phyloP scores from a whole-genome alignment of 2,329 filamentous ascomycete species.

The Domatiomyces catenatus region DNA sequence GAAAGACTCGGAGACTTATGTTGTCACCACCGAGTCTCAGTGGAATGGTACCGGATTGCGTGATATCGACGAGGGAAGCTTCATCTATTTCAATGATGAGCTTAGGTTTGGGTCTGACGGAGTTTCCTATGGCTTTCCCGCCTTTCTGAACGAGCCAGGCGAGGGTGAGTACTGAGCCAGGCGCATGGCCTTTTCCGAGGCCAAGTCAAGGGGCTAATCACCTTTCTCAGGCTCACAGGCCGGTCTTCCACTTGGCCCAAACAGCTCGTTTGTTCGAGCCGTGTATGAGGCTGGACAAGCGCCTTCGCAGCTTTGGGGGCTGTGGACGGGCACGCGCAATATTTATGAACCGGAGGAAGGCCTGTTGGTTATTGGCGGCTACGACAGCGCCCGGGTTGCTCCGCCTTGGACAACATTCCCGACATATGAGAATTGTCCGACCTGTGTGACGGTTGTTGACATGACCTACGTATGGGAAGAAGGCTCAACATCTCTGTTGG shows the following conservation, averaged over 20 bases:
- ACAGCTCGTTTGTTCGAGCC: slow-evolving; percentile 10
- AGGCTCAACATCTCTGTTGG: slow-evolving; percentile 8
- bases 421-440: slow-evolving; percentile 7
- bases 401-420: slow-evolving; percentile 9
- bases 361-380: slow-evolving; percentile 13
- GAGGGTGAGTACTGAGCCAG: slow-evolving; percentile 6
- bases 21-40: slow-evolving; percentile 7
- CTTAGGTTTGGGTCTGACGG: slow-evolving; percentile 10
- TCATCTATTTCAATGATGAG: slow-evolving; percentile 13
- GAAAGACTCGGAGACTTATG: slow-evolving; percentile 6
- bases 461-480: slow-evolving; percentile 7
- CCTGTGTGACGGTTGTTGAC: slow-evolving; percentile 9
- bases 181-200: background rate
- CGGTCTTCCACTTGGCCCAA: slow-evolving; percentile 10
- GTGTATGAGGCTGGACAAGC: slow-evolving; percentile 6
- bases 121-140: slow-evolving; percentile 8
- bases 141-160: slow-evolving; percentile 11
- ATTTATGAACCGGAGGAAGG: slow-evolving; percentile 9
- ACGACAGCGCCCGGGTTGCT: slow-evolving; percentile 11
- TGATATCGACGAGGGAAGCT: background rate
- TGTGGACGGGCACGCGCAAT: slow-evolving; percentile 14
- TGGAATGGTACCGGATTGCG: background rate
- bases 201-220: background rate
- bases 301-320: slow-evolving; percentile 12
- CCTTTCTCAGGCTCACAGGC: slow-evolving; percentile 5